phyloP scores from a whole-genome alignment of 208 protist genomes.

The Leishmania lainsoni region DNA sequence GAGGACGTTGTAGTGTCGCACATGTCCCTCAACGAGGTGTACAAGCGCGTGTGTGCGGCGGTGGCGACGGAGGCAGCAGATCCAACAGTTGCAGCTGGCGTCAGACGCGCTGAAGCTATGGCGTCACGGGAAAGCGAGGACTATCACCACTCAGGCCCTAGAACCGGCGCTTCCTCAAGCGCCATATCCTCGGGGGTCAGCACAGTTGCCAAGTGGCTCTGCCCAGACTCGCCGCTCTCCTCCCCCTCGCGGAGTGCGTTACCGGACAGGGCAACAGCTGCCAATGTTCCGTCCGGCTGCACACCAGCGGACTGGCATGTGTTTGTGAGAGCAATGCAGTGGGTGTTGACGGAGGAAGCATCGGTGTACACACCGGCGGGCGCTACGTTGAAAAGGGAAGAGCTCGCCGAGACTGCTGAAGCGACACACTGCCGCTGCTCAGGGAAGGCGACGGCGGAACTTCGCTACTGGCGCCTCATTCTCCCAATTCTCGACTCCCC shows the following conservation, averaged over 20 bases:
- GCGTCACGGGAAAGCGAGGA: background rate
- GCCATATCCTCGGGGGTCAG: background rate
- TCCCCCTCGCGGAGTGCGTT: background rate
- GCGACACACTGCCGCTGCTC: background rate
- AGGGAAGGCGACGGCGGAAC: background rate
- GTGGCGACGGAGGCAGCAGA: background rate
- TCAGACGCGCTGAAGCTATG: background rate
- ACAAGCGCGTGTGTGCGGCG: slow-evolving; percentile 8
- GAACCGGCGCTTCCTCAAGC: background rate
- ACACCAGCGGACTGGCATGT: slow-evolving; percentile 2
- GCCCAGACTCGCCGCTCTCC: slow-evolving; percentile 1
- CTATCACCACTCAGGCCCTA: background rate
- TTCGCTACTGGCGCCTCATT: slow-evolving; percentile 39
- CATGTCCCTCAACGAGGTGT: slow-evolving; percentile 10
- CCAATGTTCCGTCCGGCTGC: slow-evolving; percentile 4
- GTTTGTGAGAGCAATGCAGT: slow-evolving; percentile 12
- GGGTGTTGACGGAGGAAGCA: slow-evolving; percentile 18
- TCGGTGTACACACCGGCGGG: background rate
- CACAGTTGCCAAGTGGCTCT: slow-evolving; percentile 14
- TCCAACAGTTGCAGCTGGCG: background rate
- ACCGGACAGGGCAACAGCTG: background rate
- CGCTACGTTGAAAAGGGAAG: background rate
- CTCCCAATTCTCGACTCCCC: slow-evolving; percentile 39
- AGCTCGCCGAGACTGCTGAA: background rate
- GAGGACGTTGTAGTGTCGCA: slow-evolving; percentile 12